Evolutionary conservation across 169 alveolate genomes (phyloP), one percentile per base, ranked within the genome.

Genomic region (Plasmodium blacklocki): DNA sequence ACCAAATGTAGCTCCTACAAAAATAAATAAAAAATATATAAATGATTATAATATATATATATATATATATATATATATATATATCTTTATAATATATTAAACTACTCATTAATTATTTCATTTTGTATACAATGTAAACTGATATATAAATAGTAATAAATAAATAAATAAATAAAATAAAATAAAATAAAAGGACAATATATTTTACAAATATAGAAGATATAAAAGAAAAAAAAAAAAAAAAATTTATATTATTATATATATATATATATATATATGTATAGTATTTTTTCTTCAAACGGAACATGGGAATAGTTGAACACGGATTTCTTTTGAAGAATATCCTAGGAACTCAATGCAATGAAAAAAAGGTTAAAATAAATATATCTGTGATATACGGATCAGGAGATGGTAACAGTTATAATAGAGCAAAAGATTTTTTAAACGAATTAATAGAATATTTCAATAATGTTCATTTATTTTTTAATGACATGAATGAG

Each of bases 401-500:
- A 15, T 83, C 91, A 11, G 91, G 70, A 11, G 50, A 73, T 49
- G 18, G 43, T 45, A 68, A 23, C 49, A 83, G 72, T 6, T 83
- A 68, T 49, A 45, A 50, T n/a, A 29, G n/a, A 2, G 91, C 83
- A 9, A 67, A 68, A 49, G 74, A 47, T 1, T 67, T 83, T 50
- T 60, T 83, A 56, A 83, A 67, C 23, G 91, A 83, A 56, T 68
- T 83, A 56, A 68, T 83, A 68, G 43, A 32, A n/a, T 83, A 56
- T 67, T 83, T 83, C 49, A 26, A 32, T 7, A 54, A 83, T 47
- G 70, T 83, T 32, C 32, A 32, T n/a, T 68, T 19, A 39, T 21
- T 68, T 56, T 83, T 21, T 54, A 83, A 83, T 3, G 73, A 56
- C 14, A 49, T 83, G 43, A 39, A 39, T 39, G 47, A 39, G 11